Evolutionary conservation across 2,329 filamentous ascomycete species (phyloP).

Genomic region (Cryphonectria japonica): DNA sequence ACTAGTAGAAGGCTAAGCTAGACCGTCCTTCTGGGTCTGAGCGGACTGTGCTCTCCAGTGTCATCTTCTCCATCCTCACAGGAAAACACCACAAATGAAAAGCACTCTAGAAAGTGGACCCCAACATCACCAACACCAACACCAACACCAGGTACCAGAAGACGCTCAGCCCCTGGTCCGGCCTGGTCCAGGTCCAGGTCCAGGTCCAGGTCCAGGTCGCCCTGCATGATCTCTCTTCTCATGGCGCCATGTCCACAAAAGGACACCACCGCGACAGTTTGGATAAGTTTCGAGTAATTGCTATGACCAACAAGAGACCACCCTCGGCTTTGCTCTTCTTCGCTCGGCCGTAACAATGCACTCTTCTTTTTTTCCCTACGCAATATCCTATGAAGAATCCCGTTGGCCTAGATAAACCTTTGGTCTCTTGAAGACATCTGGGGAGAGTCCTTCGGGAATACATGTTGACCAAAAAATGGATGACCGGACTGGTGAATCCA

Average conservation of each 20-base stretch:
- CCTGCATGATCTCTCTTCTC: no score
- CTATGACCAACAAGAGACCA: neutral
- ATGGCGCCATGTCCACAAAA: no score
- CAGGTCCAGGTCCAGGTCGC: no score
- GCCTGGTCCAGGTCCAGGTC: no score
- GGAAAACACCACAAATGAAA: no score
- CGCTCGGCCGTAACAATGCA: neutral
- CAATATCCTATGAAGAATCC: neutral
- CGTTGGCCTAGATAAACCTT: neutral
- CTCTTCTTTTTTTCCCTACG: neutral
- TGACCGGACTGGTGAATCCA: neutral
- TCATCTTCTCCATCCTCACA: neutral
- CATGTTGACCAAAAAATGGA: neutral
- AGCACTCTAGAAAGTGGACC: neutral
- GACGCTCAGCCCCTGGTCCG: no score
- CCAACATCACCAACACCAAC: neutral
- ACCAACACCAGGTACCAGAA: neutral
- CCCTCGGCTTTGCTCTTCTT: neutral
- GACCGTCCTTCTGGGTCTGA: neutral
- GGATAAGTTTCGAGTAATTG: neutral
- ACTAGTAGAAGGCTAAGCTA: neutral
- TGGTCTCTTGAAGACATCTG: neutral
- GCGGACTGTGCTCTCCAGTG: neutral
- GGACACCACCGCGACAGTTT: neutral
- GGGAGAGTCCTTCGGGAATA: neutral